Evolutionary conservation across 305 asterid species (phyloP), one percentile per base, ranked within the genome.

Genomic region (Solanum aculeatissimum): DNA sequence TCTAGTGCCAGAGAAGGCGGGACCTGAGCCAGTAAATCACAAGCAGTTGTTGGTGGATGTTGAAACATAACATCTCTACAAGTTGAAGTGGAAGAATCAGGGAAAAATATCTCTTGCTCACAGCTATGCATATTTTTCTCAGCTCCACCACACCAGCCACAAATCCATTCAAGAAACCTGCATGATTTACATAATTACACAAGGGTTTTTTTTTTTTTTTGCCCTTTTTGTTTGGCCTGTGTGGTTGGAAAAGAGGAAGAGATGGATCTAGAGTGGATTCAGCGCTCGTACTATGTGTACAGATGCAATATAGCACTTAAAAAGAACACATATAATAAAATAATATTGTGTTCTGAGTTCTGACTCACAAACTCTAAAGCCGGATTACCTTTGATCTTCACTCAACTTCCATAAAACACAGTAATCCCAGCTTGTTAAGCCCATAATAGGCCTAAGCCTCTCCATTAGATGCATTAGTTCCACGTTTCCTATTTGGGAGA

Each of bases 121-220:
- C 90, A 93, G 40, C 68, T 83, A 70, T 72, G 87, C 71, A 85
- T 82, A 1, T 51, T 66, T 35, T 85, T 85, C 86, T 89, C 92
- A 71, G 88, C 83, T 83, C 98, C 98, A 66, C 88, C 98, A 86
- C 98, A 95, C 70, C 95, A 93, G 80, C 98, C 94, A 69, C 89
- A 93, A 88, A 87, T 86, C 96, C 90, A 88, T 86, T 88, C 93
- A 70, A 92, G 92, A 84, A 85, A 84, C 89, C 94, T 91, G 45
- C 54, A 85, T 54, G 2, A 65, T 40, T 25, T 16, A 75, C 40
- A 72, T 49, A 16, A 23, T 14, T n/a, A 32, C 49, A 53, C 1
- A 18, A 78, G 10, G 15, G 60, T 15, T 21, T 21, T 72, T 45
- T 3, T 7, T 65, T 65, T 54, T 10, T 15, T 4, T 35, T 35